phyloP scores from a whole-genome alignment of 2,329 filamentous ascomycete species.

The Clarireedia sp. region DNA sequence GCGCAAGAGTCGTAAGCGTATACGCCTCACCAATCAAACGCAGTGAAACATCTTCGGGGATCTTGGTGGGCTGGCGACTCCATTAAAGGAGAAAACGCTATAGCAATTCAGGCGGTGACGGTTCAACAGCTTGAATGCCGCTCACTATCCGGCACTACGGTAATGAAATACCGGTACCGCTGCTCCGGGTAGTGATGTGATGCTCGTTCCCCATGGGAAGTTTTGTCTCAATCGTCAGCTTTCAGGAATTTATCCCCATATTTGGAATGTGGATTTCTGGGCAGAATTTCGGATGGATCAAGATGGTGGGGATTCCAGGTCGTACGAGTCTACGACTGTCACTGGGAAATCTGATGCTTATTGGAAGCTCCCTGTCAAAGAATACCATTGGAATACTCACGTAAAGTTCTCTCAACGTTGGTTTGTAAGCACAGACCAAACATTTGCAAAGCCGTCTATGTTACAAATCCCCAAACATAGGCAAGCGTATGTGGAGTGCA shows the following conservation, averaged over 20 bases:
- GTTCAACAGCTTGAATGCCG: neutral
- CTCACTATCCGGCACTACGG: neutral
- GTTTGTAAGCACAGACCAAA: neutral
- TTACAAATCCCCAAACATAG: neutral
- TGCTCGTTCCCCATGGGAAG: neutral
- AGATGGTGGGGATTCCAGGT: too few species aligned
- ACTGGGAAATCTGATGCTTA: neutral
- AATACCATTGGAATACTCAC: too few species aligned
- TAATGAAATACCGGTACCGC: neutral
- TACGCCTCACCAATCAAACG: neutral
- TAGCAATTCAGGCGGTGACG: neutral
- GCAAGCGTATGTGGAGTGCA: neutral
- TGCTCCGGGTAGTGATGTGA: neutral
- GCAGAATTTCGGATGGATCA: too few species aligned
- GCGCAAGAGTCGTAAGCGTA: neutral
- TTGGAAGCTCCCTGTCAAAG: neutral
- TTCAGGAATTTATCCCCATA: too few species aligned
- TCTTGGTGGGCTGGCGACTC: neutral
- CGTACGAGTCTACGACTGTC: too few species aligned
- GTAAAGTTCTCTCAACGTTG: neutral
- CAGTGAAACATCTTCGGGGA: neutral
- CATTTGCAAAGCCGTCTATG: neutral
- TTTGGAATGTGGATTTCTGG: too few species aligned
- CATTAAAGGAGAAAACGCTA: neutral
- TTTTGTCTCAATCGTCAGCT: too few species aligned